These are phyloP conservation scores for Schizophyllum amplum DNA, from an alignment of 1,284 basidiomycete genomes.

Conservation along the genomic window DNA sequence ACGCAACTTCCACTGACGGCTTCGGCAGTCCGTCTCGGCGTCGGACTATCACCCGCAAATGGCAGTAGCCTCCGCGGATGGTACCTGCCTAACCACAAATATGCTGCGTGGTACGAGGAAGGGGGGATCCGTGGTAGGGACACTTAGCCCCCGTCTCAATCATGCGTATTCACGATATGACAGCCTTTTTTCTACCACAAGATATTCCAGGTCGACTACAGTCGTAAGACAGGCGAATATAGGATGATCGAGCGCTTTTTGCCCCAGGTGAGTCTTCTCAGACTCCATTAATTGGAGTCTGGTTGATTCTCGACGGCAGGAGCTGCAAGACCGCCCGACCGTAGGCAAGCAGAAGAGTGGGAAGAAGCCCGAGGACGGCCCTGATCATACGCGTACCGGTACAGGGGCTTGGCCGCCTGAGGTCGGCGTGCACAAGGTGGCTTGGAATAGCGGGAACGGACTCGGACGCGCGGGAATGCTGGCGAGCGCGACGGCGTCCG, in stretches of 20 bases:
- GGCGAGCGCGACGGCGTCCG: slow-evolving; percentile 75
- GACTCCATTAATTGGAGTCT: not conserved
- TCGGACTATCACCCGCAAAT: slow-evolving; percentile 87
- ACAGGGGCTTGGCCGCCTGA: slow-evolving; percentile 71
- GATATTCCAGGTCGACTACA: slow-evolving; percentile 84
- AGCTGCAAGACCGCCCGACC: slow-evolving; percentile 48
- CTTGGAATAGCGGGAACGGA: slow-evolving; percentile 75
- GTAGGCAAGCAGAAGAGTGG: slow-evolving; percentile 20
- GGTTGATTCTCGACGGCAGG: slow-evolving; percentile 27
- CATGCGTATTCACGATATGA: not conserved
- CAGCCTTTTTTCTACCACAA: slow-evolving; percentile 75
- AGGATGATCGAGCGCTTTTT: slow-evolving; percentile 80
- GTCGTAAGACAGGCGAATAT: slow-evolving; percentile 58
- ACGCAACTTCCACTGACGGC: slow-evolving; percentile 1
- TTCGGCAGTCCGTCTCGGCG: slow-evolving; percentile 51
- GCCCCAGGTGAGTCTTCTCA: slow-evolving; percentile 47
- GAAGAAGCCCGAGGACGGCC: slow-evolving; percentile 21
- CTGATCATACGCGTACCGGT: slow-evolving; percentile 24
- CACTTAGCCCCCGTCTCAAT: not conserved
- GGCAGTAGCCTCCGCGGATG: slow-evolving; percentile 76
- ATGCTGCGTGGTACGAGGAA: slow-evolving; percentile 59
- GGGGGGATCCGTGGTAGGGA: slow-evolving; percentile 57
- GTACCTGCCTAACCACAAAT: slow-evolving; percentile 67
- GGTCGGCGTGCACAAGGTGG: slow-evolving; percentile 66
- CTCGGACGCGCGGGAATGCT: slow-evolving; percentile 59